A percentile compares a stretch with the other conserved stretches of the same genome.
Evolutionary conservation across 352 stramenopile species (phyloP).

Genomic region (Globisporangium barbulae): DNA sequence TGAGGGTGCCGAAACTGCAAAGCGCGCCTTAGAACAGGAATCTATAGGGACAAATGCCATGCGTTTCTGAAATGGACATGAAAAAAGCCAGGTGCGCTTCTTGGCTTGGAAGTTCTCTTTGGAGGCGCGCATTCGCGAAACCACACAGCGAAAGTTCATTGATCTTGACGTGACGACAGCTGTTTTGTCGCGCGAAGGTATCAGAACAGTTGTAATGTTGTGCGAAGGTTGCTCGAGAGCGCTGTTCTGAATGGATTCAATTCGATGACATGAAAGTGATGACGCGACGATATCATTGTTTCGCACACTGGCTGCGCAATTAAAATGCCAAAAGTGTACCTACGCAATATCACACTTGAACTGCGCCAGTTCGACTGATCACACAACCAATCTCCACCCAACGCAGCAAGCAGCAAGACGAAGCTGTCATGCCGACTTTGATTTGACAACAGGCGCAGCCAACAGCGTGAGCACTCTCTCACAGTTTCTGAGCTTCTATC

Average conservation of each 20-base stretch:
- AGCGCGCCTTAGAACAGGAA: not conserved
- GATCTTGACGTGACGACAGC: not conserved
- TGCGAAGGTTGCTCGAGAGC: not conserved
- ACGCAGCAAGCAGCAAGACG: not conserved
- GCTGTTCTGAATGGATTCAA: conserved; percentile 6
- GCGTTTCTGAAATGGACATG: not conserved
- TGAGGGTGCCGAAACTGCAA: not conserved
- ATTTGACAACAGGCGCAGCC: not conserved
- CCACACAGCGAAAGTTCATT: not conserved
- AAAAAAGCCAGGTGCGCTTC: not conserved
- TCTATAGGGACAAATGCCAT: not conserved
- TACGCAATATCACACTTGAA: not conserved
- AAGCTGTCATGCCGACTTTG: not conserved
- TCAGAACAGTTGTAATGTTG: not conserved
- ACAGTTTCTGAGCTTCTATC: conserved; percentile 71
- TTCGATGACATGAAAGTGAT: not conserved
- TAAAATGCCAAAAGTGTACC: not conserved
- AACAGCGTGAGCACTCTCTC: not conserved
- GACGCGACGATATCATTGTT: not conserved
- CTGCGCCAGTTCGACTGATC: no score
- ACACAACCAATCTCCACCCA: not conserved
- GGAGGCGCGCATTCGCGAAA: not conserved
- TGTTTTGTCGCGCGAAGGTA: no score
- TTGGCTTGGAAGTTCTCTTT: not conserved
- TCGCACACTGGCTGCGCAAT: not conserved